phyloP scores from a whole-genome alignment of 164 flowering plant genomes.

The Aristolochia fimbriata region DNA sequence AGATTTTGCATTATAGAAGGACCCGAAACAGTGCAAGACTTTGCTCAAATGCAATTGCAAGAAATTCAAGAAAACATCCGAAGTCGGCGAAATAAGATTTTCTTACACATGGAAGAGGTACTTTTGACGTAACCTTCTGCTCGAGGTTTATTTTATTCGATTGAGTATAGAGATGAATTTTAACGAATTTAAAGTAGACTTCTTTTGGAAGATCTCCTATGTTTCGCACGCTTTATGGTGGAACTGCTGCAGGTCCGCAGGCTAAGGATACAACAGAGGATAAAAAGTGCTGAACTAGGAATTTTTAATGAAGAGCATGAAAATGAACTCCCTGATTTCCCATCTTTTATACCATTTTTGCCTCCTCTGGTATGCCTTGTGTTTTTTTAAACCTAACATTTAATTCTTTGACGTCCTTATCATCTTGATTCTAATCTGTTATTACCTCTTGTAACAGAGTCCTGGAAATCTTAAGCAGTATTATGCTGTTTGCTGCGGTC shows the following conservation, averaged over 20 bases:
- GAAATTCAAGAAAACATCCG: conserved; percentile 88
- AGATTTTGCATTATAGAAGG: conserved; percentile 97
- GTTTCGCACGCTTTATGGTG: neutral
- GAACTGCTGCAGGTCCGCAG: conserved; percentile 59
- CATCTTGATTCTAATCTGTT: neutral
- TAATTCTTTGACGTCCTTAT: too few species aligned
- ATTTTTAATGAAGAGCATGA: conserved; percentile 48
- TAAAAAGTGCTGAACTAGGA: conserved; percentile 73
- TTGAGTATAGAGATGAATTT: too few species aligned
- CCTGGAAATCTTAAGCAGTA: conserved; percentile 70
- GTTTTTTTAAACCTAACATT: neutral
- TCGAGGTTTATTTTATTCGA: too few species aligned
- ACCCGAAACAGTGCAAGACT: conserved; percentile 86
- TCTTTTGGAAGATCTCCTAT: too few species aligned
- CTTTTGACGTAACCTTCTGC: neutral
- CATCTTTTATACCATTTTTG: conserved; percentile 94
- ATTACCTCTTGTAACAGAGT: conserved; percentile 25
- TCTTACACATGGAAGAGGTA: conserved; percentile 94
- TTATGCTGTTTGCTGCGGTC: conserved; percentile 76
- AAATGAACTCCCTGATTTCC: conserved; percentile 78
- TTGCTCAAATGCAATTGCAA: conserved; percentile 70
- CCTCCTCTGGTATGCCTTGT: conserved; percentile 73
- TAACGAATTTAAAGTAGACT: too few species aligned
- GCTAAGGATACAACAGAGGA: conserved; percentile 86
- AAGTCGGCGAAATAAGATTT: conserved; percentile 83